Evolutionary conservation across 2,329 filamentous ascomycete species (phyloP), one percentile per base, ranked within the genome.

Genomic region (Colletotrichum sp.): DNA sequence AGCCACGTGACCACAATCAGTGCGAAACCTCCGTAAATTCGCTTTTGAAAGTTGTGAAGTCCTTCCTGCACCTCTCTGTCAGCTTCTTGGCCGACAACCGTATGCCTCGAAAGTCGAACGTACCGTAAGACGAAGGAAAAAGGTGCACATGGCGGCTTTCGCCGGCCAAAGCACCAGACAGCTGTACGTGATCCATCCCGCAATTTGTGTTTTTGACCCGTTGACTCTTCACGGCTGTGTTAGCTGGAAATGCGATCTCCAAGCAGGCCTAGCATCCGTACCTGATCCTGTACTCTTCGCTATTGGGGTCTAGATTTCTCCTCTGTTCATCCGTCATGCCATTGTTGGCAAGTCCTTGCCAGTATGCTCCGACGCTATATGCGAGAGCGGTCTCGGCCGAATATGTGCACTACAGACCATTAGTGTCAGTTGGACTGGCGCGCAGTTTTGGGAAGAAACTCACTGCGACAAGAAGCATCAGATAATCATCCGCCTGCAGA

Each of bases 401-500:
- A 57, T 75, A 75, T 31, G 72, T 61, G n/a, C 74, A 54, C 64
- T 75, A 3, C 5, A 7, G 8, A 6, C 8, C 16, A 62, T 16
- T 9, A 21, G 4, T 51, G 33, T 59, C 47, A 27, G 55, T 24
- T 8, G 7, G 6, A 21, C 69, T 18, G n/a, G 12, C 15, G 15
- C 76, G 4, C 58, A 9, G 24, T 47, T 24, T 1, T 77, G 78
- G 8, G 57, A 71, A 6, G 66, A 29, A 62, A 69, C 66, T 21
- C 75, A 81, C 36, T 12, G 58, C 21, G n/a, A 68, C 76, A 2
- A 80, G 1, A 4, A 81, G 71, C 80, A 81, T 81, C 9, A 81
- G 57, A 76, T 89, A 91, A 74, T 93, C 91, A 79, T 92, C 91
- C 2, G 86, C 83, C 76, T 86, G 84, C 69, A 92, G 86, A n/a